Percentiles rank a stretch among this genome's conserved stretches.
Evolutionary conservation across 2,329 filamentous ascomycete species (phyloP).

Genomic region (Neocatenulostroma microsporum): DNA sequence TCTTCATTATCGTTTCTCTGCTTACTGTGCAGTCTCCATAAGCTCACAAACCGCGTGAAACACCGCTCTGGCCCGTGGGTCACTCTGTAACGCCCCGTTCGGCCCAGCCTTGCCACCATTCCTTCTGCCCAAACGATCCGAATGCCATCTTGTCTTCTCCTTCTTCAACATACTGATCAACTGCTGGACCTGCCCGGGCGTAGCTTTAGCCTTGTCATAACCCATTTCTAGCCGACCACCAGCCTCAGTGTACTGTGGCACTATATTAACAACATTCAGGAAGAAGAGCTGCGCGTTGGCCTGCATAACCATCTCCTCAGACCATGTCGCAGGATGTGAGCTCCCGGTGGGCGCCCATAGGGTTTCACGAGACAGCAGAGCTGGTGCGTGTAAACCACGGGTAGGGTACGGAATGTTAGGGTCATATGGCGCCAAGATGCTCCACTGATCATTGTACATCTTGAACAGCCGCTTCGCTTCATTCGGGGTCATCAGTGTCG

Average conservation of each 20-base stretch:
- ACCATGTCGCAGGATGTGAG: conserved; percentile 21
- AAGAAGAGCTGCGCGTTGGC: conserved; percentile 28
- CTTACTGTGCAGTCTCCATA: conserved; percentile 18
- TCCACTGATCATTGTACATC: conserved; percentile 25
- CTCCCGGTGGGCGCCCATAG: conserved; percentile 20
- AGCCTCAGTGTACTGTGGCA: conserved; percentile 19
- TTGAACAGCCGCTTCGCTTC: conserved; percentile 23
- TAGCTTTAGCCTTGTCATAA: conserved; percentile 18
- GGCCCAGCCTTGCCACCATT: conserved; percentile 15
- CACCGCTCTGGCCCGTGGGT: conserved; percentile 24
- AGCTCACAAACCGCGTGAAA: conserved; percentile 29
- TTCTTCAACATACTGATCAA: conserved; percentile 25
- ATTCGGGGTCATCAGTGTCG: conserved; percentile 18
- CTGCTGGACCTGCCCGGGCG: conserved; percentile 17
- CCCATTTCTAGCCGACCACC: conserved; percentile 19
- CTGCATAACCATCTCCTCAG: conserved; percentile 25
- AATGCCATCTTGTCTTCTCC: conserved; percentile 28
- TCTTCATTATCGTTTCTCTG: neutral
- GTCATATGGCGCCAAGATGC: conserved; percentile 16
- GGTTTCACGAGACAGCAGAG: conserved; percentile 18
- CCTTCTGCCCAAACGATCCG: conserved; percentile 24
- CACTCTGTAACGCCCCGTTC: conserved; percentile 24
- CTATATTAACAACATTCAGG: conserved; percentile 19
- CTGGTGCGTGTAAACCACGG: conserved; percentile 20
- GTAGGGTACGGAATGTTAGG: conserved; percentile 25